Evolutionary conservation across 495 filamentous ascomycete species (phyloP).

Genomic region (Emericellopsis terricola): DNA sequence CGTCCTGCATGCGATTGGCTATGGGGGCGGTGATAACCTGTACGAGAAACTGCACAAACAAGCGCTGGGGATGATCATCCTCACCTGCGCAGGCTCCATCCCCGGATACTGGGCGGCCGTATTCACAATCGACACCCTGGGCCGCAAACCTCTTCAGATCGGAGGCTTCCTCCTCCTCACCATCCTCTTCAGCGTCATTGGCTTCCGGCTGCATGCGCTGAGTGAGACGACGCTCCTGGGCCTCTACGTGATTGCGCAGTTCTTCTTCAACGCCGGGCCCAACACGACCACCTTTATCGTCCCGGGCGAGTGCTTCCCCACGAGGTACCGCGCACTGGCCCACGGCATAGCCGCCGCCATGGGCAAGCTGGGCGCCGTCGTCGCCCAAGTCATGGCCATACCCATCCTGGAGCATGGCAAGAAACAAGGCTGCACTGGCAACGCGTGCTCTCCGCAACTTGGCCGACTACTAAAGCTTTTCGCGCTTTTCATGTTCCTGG

Average conservation of each 20-base stretch:
- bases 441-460: constrained; percentile 40
- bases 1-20: constrained; percentile 49
- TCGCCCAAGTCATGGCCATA: constrained; percentile 34
- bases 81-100: constrained; percentile 58
- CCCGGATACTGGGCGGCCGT: constrained; percentile 70
- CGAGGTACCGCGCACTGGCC: constrained; percentile 54
- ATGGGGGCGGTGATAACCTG: constrained; percentile 37
- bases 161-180: constrained; percentile 47
- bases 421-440: constrained; percentile 18
- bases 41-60: constrained; percentile 49
- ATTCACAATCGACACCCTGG: constrained; percentile 48
- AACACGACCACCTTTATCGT: constrained; percentile 72
- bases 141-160: constrained; percentile 54
- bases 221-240: constrained; percentile 30
- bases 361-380: constrained; percentile 69
- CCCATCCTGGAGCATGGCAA: constrained; percentile 24
- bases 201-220: constrained; percentile 34
- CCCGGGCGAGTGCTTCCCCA: constrained; percentile 66
- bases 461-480: constrained; percentile 70
- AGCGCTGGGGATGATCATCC: constrained; percentile 58
- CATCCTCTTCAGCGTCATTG: constrained; percentile 45
- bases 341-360: constrained; percentile 60
- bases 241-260: constrained; percentile 52
- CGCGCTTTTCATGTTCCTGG: constrained; percentile 57
- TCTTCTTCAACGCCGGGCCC: constrained; percentile 34